Evolutionary conservation across 2,329 filamentous ascomycete species (phyloP).

Genomic region (Coleophoma eucalyptorum): DNA sequence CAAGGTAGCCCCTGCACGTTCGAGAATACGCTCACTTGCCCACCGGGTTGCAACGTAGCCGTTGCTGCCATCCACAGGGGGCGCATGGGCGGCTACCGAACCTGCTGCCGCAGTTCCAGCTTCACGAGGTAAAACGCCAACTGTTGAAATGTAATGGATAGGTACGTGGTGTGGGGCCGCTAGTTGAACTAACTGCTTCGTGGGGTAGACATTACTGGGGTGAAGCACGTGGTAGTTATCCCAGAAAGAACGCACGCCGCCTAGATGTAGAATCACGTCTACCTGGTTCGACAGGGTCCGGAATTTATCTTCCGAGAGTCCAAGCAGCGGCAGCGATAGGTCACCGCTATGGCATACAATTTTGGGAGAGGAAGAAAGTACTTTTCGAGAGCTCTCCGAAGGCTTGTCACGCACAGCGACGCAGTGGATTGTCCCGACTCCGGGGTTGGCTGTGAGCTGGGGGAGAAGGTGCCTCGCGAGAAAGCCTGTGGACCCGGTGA

Average conservation of each 20-base stretch:
- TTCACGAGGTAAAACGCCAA: neutral
- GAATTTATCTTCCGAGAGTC: constrained; percentile 27
- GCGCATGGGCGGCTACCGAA: neutral
- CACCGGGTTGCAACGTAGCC: constrained; percentile 30
- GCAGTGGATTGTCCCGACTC: constrained; percentile 34
- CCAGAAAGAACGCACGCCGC: constrained; percentile 32
- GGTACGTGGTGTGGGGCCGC: constrained; percentile 21
- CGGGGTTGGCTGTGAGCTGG: constrained; percentile 25
- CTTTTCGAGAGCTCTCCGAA: neutral
- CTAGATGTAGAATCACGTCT: constrained; percentile 49
- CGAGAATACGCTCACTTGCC: constrained; percentile 28
- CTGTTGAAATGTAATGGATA: constrained; percentile 32
- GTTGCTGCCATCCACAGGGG: constrained; percentile 18
- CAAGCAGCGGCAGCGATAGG: constrained; percentile 29
- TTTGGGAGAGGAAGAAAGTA: neutral
- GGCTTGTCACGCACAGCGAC: constrained; percentile 30
- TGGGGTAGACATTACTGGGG: constrained; percentile 29
- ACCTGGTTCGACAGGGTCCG: constrained; percentile 22
- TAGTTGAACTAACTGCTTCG: constrained; percentile 27
- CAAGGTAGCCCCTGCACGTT: constrained; percentile 11
- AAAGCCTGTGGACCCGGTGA: constrained; percentile 36
- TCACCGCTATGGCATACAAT: constrained; percentile 30
- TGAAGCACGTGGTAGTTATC: constrained; percentile 31
- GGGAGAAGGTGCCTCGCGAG: constrained; percentile 32
- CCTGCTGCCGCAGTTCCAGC: neutral